phyloP scores from a whole-genome alignment of 345 rosid species.

The Eucalyptus albens region DNA sequence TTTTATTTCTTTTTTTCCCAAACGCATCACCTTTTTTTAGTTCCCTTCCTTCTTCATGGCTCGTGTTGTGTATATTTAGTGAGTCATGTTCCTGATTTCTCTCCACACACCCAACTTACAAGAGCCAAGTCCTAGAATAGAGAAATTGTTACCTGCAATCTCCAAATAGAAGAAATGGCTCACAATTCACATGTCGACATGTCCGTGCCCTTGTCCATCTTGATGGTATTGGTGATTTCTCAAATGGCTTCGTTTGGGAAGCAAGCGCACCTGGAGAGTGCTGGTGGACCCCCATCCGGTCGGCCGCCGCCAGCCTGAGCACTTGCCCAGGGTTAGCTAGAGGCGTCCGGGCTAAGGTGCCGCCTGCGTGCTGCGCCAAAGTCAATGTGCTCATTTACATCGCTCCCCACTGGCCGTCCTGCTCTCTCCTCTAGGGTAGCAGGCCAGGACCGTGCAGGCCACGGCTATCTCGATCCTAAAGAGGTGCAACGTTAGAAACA shows the following conservation, averaged over 20 bases:
- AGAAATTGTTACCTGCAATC: neutral
- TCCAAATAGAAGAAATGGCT: neutral
- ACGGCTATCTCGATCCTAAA: slow-evolving; percentile 62
- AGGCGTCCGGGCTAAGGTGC: slow-evolving; percentile 29
- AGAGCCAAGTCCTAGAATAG: neutral
- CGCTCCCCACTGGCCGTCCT: slow-evolving; percentile 63
- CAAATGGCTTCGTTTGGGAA: neutral
- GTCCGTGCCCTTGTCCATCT: neutral
- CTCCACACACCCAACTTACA: neutral
- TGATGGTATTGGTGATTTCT: neutral
- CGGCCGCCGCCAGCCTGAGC: slow-evolving; percentile 54
- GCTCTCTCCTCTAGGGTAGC: slow-evolving; percentile 66
- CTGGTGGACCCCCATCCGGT: slow-evolving; percentile 22
- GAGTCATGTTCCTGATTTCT: neutral
- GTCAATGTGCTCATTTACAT: slow-evolving; percentile 43
- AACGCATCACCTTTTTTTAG: neutral
- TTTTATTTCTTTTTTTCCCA: neutral
- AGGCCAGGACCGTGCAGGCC: slow-evolving; percentile 58
- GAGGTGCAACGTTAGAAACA: slow-evolving; percentile 61
- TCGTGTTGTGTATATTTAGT: neutral
- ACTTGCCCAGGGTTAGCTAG: slow-evolving; percentile 23
- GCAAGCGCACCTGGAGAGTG: no score
- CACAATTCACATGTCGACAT: neutral
- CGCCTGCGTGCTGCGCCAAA: slow-evolving; percentile 56
- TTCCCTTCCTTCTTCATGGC: neutral